Conservation (phyloP, 2,329 filamentous ascomycete species). For the Claviceps digitariae region DNA sequence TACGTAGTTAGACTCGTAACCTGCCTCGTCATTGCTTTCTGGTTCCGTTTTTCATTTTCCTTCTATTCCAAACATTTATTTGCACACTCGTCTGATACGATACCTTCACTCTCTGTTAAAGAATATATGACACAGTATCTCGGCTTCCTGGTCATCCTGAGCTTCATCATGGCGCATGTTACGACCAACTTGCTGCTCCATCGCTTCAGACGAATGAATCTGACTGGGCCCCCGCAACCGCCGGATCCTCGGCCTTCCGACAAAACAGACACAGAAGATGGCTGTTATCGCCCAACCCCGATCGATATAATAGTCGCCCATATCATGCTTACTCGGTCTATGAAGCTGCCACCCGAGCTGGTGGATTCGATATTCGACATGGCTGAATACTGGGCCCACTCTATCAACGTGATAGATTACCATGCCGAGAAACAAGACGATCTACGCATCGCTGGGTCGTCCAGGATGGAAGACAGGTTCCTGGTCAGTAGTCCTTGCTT, state of each 20-base stretch:
- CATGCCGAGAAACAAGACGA: constrained; percentile 9
- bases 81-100: neutral
- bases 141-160: constrained; percentile 3
- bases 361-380: constrained; percentile 42
- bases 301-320: constrained; percentile 37
- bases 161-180: constrained; percentile 16
- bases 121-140: constrained; percentile 6
- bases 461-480: constrained; percentile 18
- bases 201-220: constrained; percentile 6
- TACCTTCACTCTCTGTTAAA: too few species aligned
- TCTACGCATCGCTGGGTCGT: constrained; percentile 13
- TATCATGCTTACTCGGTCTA: constrained; percentile 29
- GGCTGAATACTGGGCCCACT: constrained; percentile 50
- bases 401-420: constrained; percentile 21
- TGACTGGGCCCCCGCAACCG: neutral
- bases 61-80: neutral
- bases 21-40: neutral
- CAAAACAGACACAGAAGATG: constrained; percentile 4
- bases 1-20: neutral
- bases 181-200: constrained; percentile 12
- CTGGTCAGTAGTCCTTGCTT: constrained; percentile 15
- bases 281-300: constrained; percentile 22
- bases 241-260: constrained; percentile 2
- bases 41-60: neutral
- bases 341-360: constrained; percentile 38